Conservation (phyloP, 1,284 basidiomycete species). For the Puccinia horiana region DNA sequence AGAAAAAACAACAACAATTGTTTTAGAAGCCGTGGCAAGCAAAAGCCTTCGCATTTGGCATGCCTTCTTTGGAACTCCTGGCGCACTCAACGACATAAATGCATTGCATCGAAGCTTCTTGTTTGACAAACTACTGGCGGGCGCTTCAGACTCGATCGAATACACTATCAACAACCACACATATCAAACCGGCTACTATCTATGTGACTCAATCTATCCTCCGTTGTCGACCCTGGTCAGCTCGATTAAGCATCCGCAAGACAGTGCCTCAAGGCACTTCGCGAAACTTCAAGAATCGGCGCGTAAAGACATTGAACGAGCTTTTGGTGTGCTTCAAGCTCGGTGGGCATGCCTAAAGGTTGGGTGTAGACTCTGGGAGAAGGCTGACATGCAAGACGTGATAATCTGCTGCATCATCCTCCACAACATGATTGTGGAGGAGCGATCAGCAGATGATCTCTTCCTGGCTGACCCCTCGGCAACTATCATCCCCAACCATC, state of each 20-base stretch:
- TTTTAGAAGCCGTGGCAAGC: slow-evolving; percentile 2
- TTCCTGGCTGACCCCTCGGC: neutral
- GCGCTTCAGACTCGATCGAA: neutral
- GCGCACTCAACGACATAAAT: slow-evolving; percentile 11
- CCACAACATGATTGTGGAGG: slow-evolving; percentile 15
- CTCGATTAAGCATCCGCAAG: slow-evolving; percentile 19
- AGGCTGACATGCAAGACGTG: neutral
- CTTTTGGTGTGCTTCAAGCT: slow-evolving; percentile 27
- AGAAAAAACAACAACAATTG: neutral
- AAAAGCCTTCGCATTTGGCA: slow-evolving; percentile 18
- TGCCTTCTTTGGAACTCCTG: slow-evolving; percentile 21
- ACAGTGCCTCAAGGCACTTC: neutral
- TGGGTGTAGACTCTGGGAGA: slow-evolving; percentile 4
- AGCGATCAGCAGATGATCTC: neutral
- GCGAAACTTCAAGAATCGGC: slow-evolving; percentile 15
- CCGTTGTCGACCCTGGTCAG: neutral
- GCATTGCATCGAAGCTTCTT: neutral
- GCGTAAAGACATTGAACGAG: slow-evolving; percentile 3
- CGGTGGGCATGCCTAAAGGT: neutral
- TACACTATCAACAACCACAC: neutral
- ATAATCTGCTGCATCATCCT: slow-evolving; percentile 14
- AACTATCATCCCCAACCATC: neutral
- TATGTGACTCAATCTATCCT: slow-evolving; percentile 15
- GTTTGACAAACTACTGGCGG: neutral
- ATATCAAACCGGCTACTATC: neutral